Evolutionary conservation across 2,329 filamentous ascomycete genomes (phyloP).

Genomic region (Pezicula carpinea): DNA sequence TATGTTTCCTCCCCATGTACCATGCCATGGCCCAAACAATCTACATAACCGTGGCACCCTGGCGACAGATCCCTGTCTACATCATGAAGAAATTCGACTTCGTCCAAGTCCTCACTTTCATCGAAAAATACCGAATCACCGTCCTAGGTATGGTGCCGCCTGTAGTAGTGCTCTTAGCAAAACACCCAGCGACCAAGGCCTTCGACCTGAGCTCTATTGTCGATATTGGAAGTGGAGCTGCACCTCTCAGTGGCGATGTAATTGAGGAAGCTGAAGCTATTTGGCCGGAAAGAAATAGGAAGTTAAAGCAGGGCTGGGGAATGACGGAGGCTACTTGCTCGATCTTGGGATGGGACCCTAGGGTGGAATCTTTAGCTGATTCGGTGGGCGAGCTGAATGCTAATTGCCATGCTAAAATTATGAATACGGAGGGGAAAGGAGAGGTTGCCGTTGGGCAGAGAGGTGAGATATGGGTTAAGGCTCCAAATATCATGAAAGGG

Average conservation of each 20-base stretch:
- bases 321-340: conserved; percentile 83
- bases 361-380: conserved; percentile 34
- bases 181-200: conserved; percentile 59
- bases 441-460: conserved; percentile 48
- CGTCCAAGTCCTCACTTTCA: conserved; percentile 60
- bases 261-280: conserved; percentile 53
- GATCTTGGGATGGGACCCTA: conserved; percentile 58
- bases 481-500: conserved; percentile 68
- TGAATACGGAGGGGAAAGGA: conserved; percentile 49
- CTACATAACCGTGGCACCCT: conserved; percentile 56
- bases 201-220: conserved; percentile 66
- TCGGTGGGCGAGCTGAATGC: conserved; percentile 64
- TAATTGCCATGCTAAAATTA: conserved; percentile 65
- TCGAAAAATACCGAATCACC: conserved; percentile 66
- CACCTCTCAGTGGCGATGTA: conserved; percentile 58
- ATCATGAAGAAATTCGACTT: conserved; percentile 79
- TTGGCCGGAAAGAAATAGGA: conserved; percentile 44
- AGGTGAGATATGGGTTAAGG: conserved; percentile 70
- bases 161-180: conserved; percentile 66
- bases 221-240: conserved; percentile 59
- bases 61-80: conserved; percentile 62
- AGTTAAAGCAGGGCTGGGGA: conserved; percentile 72
- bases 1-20: conserved; percentile 47
- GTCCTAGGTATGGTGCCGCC: conserved; percentile 66
- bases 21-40: conserved; percentile 70